These are phyloP conservation scores for Macrolepiota albuminosa DNA, from an alignment of 768 basidiomycete genomes.

Conservation along the genomic window DNA sequence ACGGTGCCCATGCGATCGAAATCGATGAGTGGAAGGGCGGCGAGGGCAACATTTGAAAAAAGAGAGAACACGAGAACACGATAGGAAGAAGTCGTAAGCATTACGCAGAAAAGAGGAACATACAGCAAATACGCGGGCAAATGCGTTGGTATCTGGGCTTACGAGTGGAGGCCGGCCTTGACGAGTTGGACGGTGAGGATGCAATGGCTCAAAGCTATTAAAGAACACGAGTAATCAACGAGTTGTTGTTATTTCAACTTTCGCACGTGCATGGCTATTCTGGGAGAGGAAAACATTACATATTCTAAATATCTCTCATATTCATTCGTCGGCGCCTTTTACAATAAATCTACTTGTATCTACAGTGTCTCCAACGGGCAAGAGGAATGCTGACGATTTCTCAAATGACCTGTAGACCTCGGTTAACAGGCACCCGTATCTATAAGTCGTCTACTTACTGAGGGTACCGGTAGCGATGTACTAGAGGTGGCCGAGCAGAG, in stretches of 20 bases:
- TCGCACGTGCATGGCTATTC: conserved; percentile 11
- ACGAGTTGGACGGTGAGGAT: conserved; percentile 4
- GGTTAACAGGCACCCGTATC: neutral
- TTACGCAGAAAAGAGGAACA: conserved; percentile 12
- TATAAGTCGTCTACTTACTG: conserved; percentile 51
- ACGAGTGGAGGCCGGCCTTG: neutral
- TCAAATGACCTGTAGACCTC: conserved; percentile 42
- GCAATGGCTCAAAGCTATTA: neutral
- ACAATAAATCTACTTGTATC: conserved; percentile 28
- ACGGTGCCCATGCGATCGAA: conserved; percentile 84
- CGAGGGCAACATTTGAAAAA: conserved; percentile 24
- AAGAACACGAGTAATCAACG: conserved; percentile 8
- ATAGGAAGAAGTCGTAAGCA: conserved; percentile 20
- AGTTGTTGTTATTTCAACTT: conserved; percentile 16
- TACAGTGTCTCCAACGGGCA: conserved; percentile 48
- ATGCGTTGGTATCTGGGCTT: conserved; percentile 9
- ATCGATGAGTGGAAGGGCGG: conserved; percentile 37
- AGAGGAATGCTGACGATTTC: conserved; percentile 56
- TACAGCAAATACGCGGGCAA: conserved; percentile 10
- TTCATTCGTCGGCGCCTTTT: conserved; percentile 20
- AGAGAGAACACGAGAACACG: conserved; percentile 15
- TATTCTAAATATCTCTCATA: neutral
- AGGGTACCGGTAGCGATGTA: conserved; percentile 66
- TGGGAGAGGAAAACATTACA: neutral
- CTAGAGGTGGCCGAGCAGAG: conserved; percentile 38